Percentiles rank a stretch among this genome's conserved stretches.
phyloP scores from a whole-genome alignment of 2,329 filamentous ascomycete species.

The Epichloe uncinata region DNA sequence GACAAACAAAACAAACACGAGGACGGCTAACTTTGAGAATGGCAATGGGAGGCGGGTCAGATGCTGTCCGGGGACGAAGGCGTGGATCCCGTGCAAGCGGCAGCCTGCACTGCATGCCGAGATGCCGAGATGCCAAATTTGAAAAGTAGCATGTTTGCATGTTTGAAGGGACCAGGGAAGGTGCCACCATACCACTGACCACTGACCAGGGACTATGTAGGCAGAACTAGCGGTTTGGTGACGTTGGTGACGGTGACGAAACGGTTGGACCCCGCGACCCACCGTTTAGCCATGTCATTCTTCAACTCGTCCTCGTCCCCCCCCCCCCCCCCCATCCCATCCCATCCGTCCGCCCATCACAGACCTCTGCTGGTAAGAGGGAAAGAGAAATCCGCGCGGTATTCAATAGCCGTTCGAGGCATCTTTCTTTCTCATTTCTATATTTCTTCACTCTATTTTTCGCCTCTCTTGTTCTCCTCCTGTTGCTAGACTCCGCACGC shows the following conservation, averaged over 20 bases:
- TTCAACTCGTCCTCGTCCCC: too few species aligned
- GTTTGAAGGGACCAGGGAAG: too few species aligned
- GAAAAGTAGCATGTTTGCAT: neutral
- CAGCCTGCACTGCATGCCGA: neutral
- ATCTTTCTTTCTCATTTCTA: neutral
- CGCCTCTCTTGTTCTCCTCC: neutral
- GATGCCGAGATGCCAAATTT: neutral
- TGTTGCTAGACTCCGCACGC: neutral
- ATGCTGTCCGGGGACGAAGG: neutral
- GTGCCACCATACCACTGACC: too few species aligned
- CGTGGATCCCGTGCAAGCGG: neutral
- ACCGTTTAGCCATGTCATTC: neutral
- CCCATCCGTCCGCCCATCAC: neutral
- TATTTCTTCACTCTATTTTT: neutral
- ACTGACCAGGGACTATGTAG: too few species aligned
- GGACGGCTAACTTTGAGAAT: neutral
- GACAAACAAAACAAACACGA: neutral
- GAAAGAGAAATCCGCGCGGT: neutral
- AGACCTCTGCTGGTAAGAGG: slow-evolving; percentile 5
- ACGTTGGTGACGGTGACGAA: neutral
- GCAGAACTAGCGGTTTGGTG: too few species aligned
- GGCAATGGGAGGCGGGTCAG: neutral
- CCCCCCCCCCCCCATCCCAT: neutral
- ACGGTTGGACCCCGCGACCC: neutral
- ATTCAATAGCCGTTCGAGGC: neutral